Evolutionary conservation across 768 basidiomycete genomes (phyloP).

Genomic region (Psilocybe sp.): DNA sequence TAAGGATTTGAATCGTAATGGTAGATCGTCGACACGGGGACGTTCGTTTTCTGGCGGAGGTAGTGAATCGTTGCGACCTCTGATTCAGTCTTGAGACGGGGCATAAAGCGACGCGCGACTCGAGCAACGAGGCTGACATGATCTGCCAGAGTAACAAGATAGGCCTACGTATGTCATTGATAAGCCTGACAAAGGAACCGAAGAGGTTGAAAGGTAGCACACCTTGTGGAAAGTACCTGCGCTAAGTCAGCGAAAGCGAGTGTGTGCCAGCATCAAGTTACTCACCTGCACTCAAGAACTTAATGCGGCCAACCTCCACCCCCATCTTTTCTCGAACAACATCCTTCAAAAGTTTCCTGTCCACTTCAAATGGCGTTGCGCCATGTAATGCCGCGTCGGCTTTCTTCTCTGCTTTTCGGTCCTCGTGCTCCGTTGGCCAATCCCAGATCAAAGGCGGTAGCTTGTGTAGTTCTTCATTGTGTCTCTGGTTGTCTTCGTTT

Average conservation of each 20-base stretch:
- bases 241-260: not conserved
- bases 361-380: conserved; percentile 69
- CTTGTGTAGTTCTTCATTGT: conserved; percentile 2
- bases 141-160: conserved; percentile 66
- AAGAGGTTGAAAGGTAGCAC: conserved; percentile 8
- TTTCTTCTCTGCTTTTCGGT: conserved; percentile 60
- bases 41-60: conserved; percentile 62
- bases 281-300: conserved; percentile 74
- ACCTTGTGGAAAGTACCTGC: conserved; percentile 86
- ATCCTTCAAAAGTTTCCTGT: conserved; percentile 71
- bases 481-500: conserved; percentile 9
- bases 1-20: conserved; percentile 81
- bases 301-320: conserved; percentile 64
- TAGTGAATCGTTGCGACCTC: conserved; percentile 86
- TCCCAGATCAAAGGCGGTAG: conserved; percentile 53
- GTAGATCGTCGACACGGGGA: conserved; percentile 76
- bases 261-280: too few species aligned
- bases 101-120: conserved; percentile 84
- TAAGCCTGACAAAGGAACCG: not conserved
- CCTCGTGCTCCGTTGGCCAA: conserved; percentile 71
- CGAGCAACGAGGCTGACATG: conserved; percentile 67
- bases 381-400: conserved; percentile 63
- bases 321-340: conserved; percentile 72
- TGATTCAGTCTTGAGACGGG: conserved; percentile 81
- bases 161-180: conserved; percentile 48